Evolutionary conservation across 208 protist genomes (phyloP), one percentile per base, ranked within the genome.

Genomic region (Hexamita inflata): DNA sequence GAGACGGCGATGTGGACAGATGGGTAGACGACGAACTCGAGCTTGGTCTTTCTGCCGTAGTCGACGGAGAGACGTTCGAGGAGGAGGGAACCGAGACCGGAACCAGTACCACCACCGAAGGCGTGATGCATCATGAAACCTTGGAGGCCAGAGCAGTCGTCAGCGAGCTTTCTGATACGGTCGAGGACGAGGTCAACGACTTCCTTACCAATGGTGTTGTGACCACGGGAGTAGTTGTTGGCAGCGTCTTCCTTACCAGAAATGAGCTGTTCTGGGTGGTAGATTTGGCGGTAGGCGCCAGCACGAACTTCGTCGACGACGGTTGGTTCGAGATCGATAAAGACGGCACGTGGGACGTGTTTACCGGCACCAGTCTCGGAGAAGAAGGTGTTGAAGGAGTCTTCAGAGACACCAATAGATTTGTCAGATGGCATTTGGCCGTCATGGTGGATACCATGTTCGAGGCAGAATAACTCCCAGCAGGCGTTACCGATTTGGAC

Each of bases 91-190:
- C 88, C 91, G 67, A 98, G 90, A 81, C 94, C 95, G 64, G 93
- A 95, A 77, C 94, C 95, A 49, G 94, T 98, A 81, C 95, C 95
- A 82, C 95, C 95, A 82, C 94, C 94, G 79, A 98, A 89, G 75
- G 92, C 86, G 88, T 98, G 91, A 88, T 94, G 97, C 40, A 97
- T 83, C 39, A 96, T 78, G 90, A 98, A 98, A 80, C 95, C 95
- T 87, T 98, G 94, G 1, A 98, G 90, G 79, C 92, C 90, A 35
- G 87, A 90, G 88, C 95, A 98, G 77, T 93, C 86, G 81, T 98
- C 94, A 1, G 92, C 89, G 11, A 96, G 84, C 84, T 95, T 95
- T 80, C 94, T 87, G 83, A 97, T 94, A 66, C 86, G 80, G 79
- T 97, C 92, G 49, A 95, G 85, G 45, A 83, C 82, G 42, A 86